phyloP scores from a whole-genome alignment of 768 basidiomycete genomes.

The Pilatotrama ljubarskyi region DNA sequence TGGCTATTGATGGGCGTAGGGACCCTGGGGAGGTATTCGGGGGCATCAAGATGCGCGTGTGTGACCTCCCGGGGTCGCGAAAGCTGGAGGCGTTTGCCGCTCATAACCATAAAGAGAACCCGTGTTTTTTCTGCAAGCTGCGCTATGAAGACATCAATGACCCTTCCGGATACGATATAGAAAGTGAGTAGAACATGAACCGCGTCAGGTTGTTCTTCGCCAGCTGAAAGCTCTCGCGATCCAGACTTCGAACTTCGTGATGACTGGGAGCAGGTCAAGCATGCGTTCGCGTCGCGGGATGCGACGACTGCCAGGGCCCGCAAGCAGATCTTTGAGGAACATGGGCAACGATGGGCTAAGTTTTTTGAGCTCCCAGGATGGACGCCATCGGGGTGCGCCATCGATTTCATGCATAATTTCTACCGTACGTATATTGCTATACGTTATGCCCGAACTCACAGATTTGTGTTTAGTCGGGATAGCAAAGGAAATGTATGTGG shows the following conservation, averaged over 20 bases:
- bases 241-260: background rate
- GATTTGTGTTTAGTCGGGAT: background rate
- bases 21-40: background rate
- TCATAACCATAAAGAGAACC: background rate
- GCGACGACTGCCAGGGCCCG: background rate
- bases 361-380: background rate
- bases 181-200: background rate
- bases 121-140: background rate
- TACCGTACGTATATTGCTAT: background rate
- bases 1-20: background rate
- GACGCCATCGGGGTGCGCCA: background rate
- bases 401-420: slow-evolving; percentile 5
- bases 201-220: background rate
- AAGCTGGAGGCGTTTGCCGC: background rate
- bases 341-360: background rate
- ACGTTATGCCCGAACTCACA: background rate
- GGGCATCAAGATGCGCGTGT: background rate
- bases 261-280: background rate
- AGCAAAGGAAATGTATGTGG: background rate
- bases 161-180: background rate
- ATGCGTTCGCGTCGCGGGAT: background rate
- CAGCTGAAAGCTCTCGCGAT: no score
- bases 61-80: background rate
- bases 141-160: background rate
- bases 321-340: background rate